Percentiles rank a stretch among this genome's conserved stretches.
phyloP scores from a whole-genome alignment of 2,329 filamentous ascomycete species.

The Aspergillus thermomutatus region DNA sequence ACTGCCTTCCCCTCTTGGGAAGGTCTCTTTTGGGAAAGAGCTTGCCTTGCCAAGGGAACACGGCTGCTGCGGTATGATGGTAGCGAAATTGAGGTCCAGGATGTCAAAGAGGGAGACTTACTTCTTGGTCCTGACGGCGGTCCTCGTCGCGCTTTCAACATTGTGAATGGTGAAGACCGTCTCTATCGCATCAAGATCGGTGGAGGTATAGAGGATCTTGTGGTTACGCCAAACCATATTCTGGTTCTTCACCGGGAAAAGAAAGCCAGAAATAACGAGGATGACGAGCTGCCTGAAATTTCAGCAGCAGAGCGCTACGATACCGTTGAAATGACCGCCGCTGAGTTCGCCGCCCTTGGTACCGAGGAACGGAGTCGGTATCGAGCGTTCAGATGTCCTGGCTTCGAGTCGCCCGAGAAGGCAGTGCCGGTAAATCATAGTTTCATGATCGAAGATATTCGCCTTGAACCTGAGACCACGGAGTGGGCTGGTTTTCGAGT shows the following conservation, averaged over 20 bases:
- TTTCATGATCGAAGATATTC: slow-evolving; percentile 42
- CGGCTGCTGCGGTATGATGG: slow-evolving; percentile 46
- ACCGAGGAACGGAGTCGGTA: slow-evolving; percentile 35
- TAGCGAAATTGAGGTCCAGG: slow-evolving; percentile 45
- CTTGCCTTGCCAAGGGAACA: slow-evolving; percentile 47
- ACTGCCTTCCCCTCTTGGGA: slow-evolving; percentile 98
- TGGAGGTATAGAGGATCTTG: slow-evolving; percentile 44
- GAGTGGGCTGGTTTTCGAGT: slow-evolving; percentile 53
- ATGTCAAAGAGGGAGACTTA: slow-evolving; percentile 49
- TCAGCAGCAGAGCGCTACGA: slow-evolving; percentile 30
- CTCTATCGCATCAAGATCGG: slow-evolving; percentile 51
- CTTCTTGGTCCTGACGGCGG: slow-evolving; percentile 50
- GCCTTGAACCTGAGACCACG: slow-evolving; percentile 42
- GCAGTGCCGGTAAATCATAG: slow-evolving; percentile 28
- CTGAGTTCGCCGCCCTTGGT: slow-evolving; percentile 42
- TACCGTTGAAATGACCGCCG: slow-evolving; percentile 47
- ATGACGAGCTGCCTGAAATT: slow-evolving; percentile 7
- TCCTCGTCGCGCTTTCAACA: slow-evolving; percentile 49
- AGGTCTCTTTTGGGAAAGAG: slow-evolving; percentile 84
- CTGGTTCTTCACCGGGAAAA: slow-evolving; percentile 44
- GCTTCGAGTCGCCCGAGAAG: slow-evolving; percentile 26
- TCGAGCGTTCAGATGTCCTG: slow-evolving; percentile 35
- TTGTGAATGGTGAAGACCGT: slow-evolving; percentile 46
- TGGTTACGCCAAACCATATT: slow-evolving; percentile 51
- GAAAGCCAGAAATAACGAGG: slow-evolving; percentile 3